Evolutionary conservation across 257 asterid species (phyloP), one percentile per base, ranked within the genome.

Genomic region (Solanum clarkiae): DNA sequence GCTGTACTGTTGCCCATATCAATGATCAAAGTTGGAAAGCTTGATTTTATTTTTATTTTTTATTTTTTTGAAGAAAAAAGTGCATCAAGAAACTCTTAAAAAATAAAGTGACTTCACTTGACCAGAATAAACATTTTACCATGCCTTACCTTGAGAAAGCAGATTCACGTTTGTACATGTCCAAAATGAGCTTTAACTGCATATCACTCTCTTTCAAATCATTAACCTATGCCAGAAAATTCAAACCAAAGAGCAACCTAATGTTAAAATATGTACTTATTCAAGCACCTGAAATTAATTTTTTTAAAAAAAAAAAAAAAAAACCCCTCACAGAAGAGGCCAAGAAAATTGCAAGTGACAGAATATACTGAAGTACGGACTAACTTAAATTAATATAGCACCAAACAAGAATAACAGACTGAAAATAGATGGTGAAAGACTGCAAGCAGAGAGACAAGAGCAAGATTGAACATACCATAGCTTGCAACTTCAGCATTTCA

Each of bases 101-200:
- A 26, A 8, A 26, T 26, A 15, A 77, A 53, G 63, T 79, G 29
- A 53, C 49, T 29, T 53, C 66, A 79, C n/a, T 77, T 77, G 2
- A 51, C 26, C 82, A 26, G 24, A 77, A 77, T 77, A 77, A 77
- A 6, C 83, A 79, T 54, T 5, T 54, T 16, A 54, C 26, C 83
- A 54, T 53, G 88, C 71, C 93, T 74, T 82, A 95, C 99, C 99
- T 95, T 86, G 98, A 93, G 86, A 90, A 91, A 80, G 88, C 80
- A 36, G 94, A 91, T 88, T 95, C 97, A 65, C 86, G 92, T 65
- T 84, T 91, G 84, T 90, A 92, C 98, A 92, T 93, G 75, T 91
- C 97, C 90, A 91, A 86, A 88, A 95, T 87, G 84, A 93, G 97
- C 89, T 91, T 92, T 90, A 95, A 86, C 83, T 94, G 97, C 71